Conservation (phyloP, 768 basidiomycete genomes). For the Tulasnella sp. region DNA sequence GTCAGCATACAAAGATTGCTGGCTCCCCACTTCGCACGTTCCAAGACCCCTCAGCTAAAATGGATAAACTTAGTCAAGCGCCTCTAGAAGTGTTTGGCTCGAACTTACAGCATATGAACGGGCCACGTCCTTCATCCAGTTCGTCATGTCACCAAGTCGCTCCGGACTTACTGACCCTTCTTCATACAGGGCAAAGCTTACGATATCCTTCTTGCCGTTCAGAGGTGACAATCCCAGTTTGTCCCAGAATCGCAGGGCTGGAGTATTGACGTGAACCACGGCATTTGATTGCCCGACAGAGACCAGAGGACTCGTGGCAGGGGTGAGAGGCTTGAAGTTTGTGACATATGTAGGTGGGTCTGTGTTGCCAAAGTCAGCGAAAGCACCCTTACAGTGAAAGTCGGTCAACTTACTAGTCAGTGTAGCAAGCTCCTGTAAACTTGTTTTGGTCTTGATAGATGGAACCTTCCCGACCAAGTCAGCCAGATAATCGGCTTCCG, state of each 20-base stretch:
- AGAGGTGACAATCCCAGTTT: constrained; percentile 75
- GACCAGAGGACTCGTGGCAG: constrained; percentile 50
- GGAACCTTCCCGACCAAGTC: constrained; percentile 16
- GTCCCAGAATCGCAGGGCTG: constrained; percentile 82
- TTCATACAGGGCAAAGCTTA: constrained; percentile 70
- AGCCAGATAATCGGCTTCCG: constrained; percentile 20
- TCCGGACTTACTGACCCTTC: constrained; percentile 52
- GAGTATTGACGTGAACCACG: constrained; percentile 67
- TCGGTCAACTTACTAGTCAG: constrained; percentile 46
- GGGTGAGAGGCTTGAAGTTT: constrained; percentile 24
- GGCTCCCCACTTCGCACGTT: constrained; percentile 55
- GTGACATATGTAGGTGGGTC: constrained; percentile 14
- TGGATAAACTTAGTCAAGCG: constrained; percentile 24
- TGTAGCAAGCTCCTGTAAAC: constrained; percentile 47
- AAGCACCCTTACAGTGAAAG: not conserved
- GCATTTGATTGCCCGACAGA: constrained; percentile 68
- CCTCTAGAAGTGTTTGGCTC: not conserved
- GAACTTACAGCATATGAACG: constrained; percentile 61
- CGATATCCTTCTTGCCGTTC: constrained; percentile 71
- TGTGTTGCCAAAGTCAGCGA: not conserved
- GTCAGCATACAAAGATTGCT: constrained; percentile 52
- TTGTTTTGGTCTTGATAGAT: constrained; percentile 40
- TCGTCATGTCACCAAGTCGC: constrained; percentile 52
- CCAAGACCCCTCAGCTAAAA: constrained; percentile 66
- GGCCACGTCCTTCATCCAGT: constrained; percentile 62